phyloP scores from a whole-genome alignment of 768 basidiomycete species.

The Lentinula guzmanii region DNA sequence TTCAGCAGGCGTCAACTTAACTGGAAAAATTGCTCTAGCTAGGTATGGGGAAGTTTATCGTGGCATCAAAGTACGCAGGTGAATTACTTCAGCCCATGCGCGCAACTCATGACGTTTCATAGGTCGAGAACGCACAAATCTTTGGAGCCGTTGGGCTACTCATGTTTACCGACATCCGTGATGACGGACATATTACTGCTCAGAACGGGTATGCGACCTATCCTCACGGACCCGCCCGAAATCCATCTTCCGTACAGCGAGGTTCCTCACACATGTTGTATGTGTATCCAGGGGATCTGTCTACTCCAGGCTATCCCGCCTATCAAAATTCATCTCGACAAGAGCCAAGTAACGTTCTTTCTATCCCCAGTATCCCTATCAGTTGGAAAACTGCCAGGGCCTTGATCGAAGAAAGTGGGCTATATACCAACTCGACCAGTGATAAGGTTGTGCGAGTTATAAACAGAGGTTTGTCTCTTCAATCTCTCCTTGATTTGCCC shows the following conservation, averaged over 20 bases:
- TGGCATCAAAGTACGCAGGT: slow-evolving; percentile 14
- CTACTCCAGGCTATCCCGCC: slow-evolving; percentile 83
- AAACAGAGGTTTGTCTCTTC: slow-evolving; percentile 41
- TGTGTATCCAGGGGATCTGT: slow-evolving; percentile 69
- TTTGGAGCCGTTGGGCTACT: slow-evolving; percentile 49
- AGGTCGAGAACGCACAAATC: slow-evolving; percentile 31
- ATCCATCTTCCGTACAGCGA: slow-evolving; percentile 78
- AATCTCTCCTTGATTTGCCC: not conserved
- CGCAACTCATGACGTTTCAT: not conserved
- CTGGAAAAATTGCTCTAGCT: slow-evolving; percentile 44
- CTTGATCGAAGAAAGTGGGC: slow-evolving; percentile 51
- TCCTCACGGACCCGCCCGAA: slow-evolving; percentile 84
- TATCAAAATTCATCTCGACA: slow-evolving; percentile 73
- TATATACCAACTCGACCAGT: slow-evolving; percentile 46
- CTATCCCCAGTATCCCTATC: slow-evolving; percentile 84
- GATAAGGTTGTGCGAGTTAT: slow-evolving; percentile 41
- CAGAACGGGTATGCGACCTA: slow-evolving; percentile 56
- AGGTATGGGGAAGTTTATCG: not conserved
- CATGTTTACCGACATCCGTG: slow-evolving; percentile 57
- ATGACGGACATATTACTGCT: slow-evolving; percentile 53
- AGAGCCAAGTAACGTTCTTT: slow-evolving; percentile 56
- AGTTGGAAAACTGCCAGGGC: slow-evolving; percentile 79
- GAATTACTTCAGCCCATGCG: not conserved
- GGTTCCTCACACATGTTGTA: slow-evolving; percentile 76
- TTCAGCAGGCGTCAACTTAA: slow-evolving; percentile 42